A percentile compares a stretch with the other conserved stretches of the same genome.
phyloP scores from a whole-genome alignment of 2,329 filamentous ascomycete species.

The Acephala macrosclerotiorum region DNA sequence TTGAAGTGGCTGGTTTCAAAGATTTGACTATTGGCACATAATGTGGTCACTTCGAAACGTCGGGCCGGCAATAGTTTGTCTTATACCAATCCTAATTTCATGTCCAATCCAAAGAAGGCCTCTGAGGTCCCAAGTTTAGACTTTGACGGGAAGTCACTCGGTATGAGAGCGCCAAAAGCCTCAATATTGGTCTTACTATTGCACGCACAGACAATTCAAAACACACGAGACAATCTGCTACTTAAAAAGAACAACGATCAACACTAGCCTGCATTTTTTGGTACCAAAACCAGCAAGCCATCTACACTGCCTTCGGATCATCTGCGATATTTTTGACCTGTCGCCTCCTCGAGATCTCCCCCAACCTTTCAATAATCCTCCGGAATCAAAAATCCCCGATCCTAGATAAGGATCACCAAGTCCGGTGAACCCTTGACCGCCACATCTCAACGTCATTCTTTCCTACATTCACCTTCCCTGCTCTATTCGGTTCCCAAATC shows the following conservation, averaged over 20 bases:
- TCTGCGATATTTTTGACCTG: background rate
- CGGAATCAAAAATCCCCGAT: background rate
- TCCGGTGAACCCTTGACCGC: background rate
- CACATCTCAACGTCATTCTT: background rate
- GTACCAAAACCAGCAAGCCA: background rate
- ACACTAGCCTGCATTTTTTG: background rate
- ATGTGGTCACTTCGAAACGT: background rate
- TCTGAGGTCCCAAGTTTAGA: background rate
- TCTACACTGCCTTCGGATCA: background rate
- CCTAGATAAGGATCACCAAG: background rate
- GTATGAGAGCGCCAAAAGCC: slow-evolving; percentile 1
- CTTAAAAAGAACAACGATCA: background rate
- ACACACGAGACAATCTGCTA: background rate
- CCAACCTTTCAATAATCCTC: background rate
- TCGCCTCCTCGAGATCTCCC: background rate
- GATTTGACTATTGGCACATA: slow-evolving; percentile 1
- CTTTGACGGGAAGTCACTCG: background rate
- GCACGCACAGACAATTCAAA: background rate
- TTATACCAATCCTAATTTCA: slow-evolving; percentile 17
- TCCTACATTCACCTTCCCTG: background rate
- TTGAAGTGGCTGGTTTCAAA: background rate
- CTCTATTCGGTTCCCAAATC: background rate
- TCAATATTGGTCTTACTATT: background rate
- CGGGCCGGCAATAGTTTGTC: background rate
- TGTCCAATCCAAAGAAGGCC: slow-evolving; percentile 11